Percentiles rank a stretch among this genome's conserved stretches.
These are phyloP conservation scores for Sequoiadendron giganteum DNA, from an alignment of 75 land plant species.

Conservation along the genomic window DNA sequence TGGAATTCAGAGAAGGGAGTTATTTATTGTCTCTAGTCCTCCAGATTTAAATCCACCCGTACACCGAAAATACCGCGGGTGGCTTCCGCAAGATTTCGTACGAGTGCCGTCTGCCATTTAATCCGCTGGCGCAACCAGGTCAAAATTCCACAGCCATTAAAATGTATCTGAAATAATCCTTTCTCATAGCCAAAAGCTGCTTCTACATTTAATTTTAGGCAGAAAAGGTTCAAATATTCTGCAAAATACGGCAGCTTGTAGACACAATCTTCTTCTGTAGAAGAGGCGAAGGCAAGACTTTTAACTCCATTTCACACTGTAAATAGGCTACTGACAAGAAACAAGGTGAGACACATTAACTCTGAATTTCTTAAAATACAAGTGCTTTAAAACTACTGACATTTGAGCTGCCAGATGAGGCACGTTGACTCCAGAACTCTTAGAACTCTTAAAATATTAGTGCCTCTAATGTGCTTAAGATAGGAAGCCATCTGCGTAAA, in stretches of 20 bases:
- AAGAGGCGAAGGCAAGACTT: not conserved
- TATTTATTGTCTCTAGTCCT: not conserved
- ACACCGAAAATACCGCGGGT: not conserved
- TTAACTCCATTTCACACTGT: no score
- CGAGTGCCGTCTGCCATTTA: not conserved
- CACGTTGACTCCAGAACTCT: not conserved
- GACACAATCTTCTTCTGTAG: not conserved
- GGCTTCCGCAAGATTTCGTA: not conserved
- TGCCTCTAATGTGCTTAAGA: not conserved
- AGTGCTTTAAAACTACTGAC: not conserved
- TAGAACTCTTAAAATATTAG: not conserved
- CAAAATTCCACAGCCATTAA: not conserved
- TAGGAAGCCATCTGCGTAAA: not conserved
- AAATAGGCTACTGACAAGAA: no score
- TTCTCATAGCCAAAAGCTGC: not conserved
- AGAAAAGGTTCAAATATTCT: not conserved
- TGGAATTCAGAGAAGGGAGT: not conserved
- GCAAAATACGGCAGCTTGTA: not conserved
- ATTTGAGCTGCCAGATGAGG: not conserved
- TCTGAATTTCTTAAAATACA: no score
- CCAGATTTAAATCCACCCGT: no score
- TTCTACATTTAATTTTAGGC: not conserved
- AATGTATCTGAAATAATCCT: not conserved
- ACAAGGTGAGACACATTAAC: no score
- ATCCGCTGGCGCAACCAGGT: not conserved